These are phyloP conservation scores for Monosporascus sp. DNA, from an alignment of 2,329 filamentous ascomycete genomes.

Conservation along the genomic window DNA sequence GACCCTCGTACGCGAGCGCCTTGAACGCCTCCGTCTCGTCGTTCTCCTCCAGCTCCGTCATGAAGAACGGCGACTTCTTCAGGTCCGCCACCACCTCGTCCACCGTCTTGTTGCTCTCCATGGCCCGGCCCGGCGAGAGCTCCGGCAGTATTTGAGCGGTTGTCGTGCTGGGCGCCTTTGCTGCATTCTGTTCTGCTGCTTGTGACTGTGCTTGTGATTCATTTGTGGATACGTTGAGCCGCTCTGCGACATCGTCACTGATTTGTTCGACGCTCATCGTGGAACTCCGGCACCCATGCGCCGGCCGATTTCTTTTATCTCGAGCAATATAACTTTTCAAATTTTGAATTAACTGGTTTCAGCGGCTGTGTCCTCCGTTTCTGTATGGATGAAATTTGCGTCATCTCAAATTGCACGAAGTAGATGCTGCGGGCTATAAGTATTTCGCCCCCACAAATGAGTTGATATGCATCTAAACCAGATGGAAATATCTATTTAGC, in stretches of 20 bases:
- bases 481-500: background rate
- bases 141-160: constrained; percentile 27
- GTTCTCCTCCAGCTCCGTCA: constrained; percentile 89
- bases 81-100: constrained; percentile 53
- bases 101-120: constrained; percentile 39
- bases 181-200: constrained; percentile 6
- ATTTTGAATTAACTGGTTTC: background rate
- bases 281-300: background rate
- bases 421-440: background rate
- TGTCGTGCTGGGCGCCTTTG: constrained; percentile 2
- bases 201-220: constrained; percentile 5
- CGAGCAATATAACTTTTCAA: background rate
- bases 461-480: constrained; percentile 6
- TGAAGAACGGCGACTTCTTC: constrained; percentile 75
- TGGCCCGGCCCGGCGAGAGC: constrained; percentile 40
- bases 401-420: background rate
- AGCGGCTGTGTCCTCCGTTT: background rate
- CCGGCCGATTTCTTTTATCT: background rate
- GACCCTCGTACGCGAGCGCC: constrained; percentile 89
- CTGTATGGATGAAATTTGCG: background rate
- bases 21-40: constrained; percentile 79
- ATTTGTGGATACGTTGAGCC: constrained; percentile 30
- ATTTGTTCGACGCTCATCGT: constrained; percentile 37
- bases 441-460: background rate
- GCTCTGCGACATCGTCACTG: constrained; percentile 29